Percentiles rank a stretch among this genome's conserved stretches.
These are phyloP conservation scores for Alternaria incomplexa DNA, from an alignment of 2,329 filamentous ascomycete genomes.

Conservation along the genomic window DNA sequence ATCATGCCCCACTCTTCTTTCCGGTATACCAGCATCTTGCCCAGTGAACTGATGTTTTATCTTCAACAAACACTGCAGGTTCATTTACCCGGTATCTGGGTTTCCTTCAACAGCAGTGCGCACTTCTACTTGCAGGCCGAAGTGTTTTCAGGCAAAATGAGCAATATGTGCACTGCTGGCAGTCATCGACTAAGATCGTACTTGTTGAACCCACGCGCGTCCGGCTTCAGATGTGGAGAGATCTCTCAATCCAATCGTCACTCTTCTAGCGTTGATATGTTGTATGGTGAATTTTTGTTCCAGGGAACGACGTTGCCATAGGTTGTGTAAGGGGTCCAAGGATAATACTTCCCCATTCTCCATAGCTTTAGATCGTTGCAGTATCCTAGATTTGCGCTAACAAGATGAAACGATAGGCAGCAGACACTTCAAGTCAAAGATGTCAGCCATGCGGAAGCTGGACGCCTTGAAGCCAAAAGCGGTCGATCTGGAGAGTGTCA, in stretches of 20 bases:
- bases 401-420: neutral
- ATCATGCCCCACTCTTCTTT: conserved; percentile 5
- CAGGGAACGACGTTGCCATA: neutral
- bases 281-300: neutral
- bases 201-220: neutral
- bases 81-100: conserved; percentile 11
- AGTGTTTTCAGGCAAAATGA: neutral
- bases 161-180: neutral
- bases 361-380: neutral
- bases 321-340: neutral
- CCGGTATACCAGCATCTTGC: neutral
- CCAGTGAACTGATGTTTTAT: neutral
- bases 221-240: neutral
- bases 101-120: neutral
- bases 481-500: neutral
- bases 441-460: neutral
- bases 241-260: neutral
- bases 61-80: neutral
- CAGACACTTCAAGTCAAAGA: neutral
- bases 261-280: neutral
- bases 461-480: neutral
- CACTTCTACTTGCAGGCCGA: neutral
- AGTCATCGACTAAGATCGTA: neutral
- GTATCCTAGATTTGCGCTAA: neutral
- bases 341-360: neutral